These are phyloP conservation scores for Fusarium tuaranense DNA, from an alignment of 2,329 filamentous ascomycete genomes.

Conservation along the genomic window DNA sequence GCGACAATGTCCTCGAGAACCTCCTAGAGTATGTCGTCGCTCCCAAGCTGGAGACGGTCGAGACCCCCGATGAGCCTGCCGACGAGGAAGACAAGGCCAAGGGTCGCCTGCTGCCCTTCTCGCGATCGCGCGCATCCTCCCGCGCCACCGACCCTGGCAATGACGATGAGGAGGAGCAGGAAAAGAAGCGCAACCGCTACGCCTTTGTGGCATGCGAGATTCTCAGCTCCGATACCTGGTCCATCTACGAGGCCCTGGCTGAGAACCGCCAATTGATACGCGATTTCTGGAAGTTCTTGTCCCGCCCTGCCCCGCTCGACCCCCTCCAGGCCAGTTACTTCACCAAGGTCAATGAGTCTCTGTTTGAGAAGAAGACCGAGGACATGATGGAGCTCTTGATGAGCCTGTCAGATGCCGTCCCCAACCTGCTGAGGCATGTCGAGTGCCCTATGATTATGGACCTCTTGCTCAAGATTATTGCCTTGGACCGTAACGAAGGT, in stretches of 20 bases:
- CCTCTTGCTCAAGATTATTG: conserved; percentile 94
- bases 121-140: conserved; percentile 66
- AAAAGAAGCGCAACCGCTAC: conserved; percentile 93
- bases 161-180: conserved; percentile 77
- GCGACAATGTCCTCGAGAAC: conserved; percentile 84
- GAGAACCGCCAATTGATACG: conserved; percentile 83
- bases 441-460: conserved; percentile 99
- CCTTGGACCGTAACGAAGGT: conserved; percentile 90
- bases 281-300: conserved; percentile 92
- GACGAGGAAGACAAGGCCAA: conserved; percentile 64
- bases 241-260: conserved; percentile 92
- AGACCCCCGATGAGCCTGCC: conserved; percentile 63
- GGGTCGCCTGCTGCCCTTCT: conserved; percentile 59
- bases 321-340: conserved; percentile 97
- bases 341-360: conserved; percentile 97
- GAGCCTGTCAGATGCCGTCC: conserved; percentile 82
- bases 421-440: conserved; percentile 90
- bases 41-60: conserved; percentile 72
- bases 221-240: conserved; percentile 95
- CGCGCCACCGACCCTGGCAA: conserved; percentile 60
- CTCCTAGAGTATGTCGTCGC: conserved; percentile 93
- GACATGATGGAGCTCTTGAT: conserved; percentile 96
- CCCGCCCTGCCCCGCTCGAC: conserved; percentile 85
- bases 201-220: conserved; percentile 95
- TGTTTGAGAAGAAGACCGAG: conserved; percentile 97